A percentile compares a stretch with the other conserved stretches of the same genome.
Conservation (phyloP, 2,329 filamentous ascomycete species). For the Helotiales sp. region DNA sequence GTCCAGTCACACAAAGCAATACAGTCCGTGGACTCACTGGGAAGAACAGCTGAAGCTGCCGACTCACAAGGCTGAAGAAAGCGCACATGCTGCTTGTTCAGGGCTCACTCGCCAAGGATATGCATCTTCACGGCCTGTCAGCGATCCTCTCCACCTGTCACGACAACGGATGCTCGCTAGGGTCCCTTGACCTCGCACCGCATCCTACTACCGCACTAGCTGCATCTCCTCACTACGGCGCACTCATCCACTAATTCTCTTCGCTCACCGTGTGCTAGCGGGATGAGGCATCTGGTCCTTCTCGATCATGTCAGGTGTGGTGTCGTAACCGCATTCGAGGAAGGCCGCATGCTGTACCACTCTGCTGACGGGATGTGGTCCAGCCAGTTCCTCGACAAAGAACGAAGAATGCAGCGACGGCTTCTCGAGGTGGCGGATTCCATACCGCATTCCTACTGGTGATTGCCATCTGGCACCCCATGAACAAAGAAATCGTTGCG, state of each 20-base stretch:
- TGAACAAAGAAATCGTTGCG: not conserved
- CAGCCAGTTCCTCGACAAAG: not conserved
- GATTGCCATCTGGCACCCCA: constrained; percentile 1
- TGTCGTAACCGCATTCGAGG: not conserved
- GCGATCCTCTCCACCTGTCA: not conserved
- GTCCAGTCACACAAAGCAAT: not conserved
- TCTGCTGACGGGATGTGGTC: not conserved
- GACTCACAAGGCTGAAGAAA: not conserved
- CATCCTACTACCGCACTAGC: not conserved
- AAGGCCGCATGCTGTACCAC: constrained; percentile 3
- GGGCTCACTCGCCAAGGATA: not conserved
- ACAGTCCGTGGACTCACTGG: not conserved
- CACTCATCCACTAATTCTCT: not conserved
- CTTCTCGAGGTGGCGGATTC: constrained; percentile 1
- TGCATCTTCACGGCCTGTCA: not conserved
- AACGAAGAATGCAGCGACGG: constrained; percentile 1
- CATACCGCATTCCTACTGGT: constrained; percentile 8
- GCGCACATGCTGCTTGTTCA: not conserved
- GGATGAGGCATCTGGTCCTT: not conserved
- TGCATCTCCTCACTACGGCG: not conserved
- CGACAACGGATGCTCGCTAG: not conserved
- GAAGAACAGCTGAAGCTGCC: not conserved
- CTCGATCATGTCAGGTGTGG: not conserved
- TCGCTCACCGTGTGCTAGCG: not conserved
- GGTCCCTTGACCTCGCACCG: not conserved